Evolutionary conservation across 441 rosid species (phyloP).

Genomic region (Hypseocharis bilobata): DNA sequence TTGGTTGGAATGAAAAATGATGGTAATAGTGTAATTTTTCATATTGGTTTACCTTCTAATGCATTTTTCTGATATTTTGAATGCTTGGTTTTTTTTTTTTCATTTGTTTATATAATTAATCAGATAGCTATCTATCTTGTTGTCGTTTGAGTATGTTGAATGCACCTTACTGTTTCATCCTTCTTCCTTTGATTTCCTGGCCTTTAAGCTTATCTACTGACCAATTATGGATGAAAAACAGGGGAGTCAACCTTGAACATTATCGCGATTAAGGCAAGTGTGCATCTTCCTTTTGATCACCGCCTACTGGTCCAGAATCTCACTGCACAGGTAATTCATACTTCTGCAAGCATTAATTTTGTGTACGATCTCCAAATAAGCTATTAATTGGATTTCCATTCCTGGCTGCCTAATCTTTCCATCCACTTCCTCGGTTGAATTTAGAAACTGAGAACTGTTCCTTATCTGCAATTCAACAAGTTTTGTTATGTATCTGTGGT

Average conservation of each 20-base stretch:
- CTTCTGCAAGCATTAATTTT: not conserved
- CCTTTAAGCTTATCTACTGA: conserved; percentile 8
- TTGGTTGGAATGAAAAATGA: conserved; percentile 80
- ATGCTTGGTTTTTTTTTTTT: not conserved
- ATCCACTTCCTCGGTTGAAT: not conserved
- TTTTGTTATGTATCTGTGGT: too few relatives aligned
- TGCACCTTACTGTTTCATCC: not conserved
- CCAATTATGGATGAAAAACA: conserved; percentile 26
- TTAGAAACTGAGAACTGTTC: not conserved
- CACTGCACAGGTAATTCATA: conserved; percentile 52
- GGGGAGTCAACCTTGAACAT: conserved; percentile 55
- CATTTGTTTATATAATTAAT: conserved; percentile 6
- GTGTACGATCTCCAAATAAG: not conserved
- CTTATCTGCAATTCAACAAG: too few relatives aligned
- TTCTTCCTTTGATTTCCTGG: not conserved
- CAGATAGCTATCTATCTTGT: not conserved
- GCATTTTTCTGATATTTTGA: not conserved
- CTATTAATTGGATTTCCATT: not conserved
- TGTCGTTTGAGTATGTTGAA: not conserved
- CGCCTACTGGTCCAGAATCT: conserved; percentile 75
- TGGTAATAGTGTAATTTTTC: conserved; percentile 37
- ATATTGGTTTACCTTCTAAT: not conserved
- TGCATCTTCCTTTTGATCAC: conserved; percentile 86
- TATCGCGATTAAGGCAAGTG: conserved; percentile 73
- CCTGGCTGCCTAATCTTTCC: not conserved